These are phyloP conservation scores for Pythium aristosporum DNA, from an alignment of 352 stramenopile species.

Conservation along the genomic window DNA sequence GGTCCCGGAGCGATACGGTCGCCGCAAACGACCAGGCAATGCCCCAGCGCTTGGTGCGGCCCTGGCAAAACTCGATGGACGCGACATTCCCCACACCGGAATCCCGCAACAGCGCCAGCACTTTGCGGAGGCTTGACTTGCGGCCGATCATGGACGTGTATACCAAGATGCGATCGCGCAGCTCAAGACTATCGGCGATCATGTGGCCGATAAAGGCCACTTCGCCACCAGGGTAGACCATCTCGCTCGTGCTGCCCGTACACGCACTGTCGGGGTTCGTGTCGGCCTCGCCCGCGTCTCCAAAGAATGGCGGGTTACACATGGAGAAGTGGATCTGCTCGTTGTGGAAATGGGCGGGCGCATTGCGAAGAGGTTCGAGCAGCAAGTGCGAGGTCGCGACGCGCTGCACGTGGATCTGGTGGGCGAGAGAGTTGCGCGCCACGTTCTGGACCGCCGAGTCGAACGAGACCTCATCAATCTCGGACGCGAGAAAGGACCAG, in stretches of 20 bases:
- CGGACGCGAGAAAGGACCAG: slow-evolving; percentile 93
- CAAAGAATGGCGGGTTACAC: slow-evolving; percentile 97
- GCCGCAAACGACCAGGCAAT: slow-evolving; percentile 90
- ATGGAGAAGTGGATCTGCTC: slow-evolving; percentile 91
- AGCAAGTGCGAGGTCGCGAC: slow-evolving; percentile 46
- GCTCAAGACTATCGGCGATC: slow-evolving; percentile 87
- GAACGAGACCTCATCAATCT: slow-evolving; percentile 90
- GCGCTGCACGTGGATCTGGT: slow-evolving; percentile 53
- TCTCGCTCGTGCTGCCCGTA: slow-evolving; percentile 76
- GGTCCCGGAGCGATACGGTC: slow-evolving; percentile 31
- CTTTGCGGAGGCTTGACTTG: slow-evolving; percentile 89
- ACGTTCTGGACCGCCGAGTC: slow-evolving; percentile 88
- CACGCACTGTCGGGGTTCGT: slow-evolving; percentile 73
- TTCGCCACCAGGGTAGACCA: slow-evolving; percentile 91
- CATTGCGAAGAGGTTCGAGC: slow-evolving; percentile 42
- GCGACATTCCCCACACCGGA: slow-evolving; percentile 68
- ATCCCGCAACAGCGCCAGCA: slow-evolving; percentile 83
- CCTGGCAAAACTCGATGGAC: slow-evolving; percentile 94
- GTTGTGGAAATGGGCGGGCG: slow-evolving; percentile 10
- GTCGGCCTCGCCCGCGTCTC: slow-evolving; percentile 72
- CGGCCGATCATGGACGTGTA: slow-evolving; percentile 95
- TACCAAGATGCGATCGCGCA: slow-evolving; percentile 84
- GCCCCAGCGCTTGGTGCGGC: slow-evolving; percentile 92
- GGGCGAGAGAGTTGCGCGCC: slow-evolving; percentile 77
- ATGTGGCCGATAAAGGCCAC: slow-evolving; percentile 93